Conservation (phyloP, 345 rosid genomes). For the Laguncularia racemosa region DNA sequence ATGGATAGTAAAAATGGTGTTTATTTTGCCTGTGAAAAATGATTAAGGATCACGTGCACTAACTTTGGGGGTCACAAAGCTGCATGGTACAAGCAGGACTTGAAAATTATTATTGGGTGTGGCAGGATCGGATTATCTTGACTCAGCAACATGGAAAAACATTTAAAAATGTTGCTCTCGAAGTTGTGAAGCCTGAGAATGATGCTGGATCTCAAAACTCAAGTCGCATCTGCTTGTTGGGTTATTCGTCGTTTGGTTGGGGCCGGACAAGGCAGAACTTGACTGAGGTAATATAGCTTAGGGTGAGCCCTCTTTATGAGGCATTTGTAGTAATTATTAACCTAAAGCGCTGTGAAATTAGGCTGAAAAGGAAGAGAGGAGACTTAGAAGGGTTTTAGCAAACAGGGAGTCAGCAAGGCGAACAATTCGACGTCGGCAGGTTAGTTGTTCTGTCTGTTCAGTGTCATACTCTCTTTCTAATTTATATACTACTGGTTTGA, state of each 20-base stretch:
- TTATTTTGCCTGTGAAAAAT: too few relatives aligned
- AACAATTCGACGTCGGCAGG: constrained; percentile 90
- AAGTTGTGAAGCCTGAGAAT: constrained; percentile 33
- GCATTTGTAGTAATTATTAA: too few relatives aligned
- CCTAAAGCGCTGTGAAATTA: constrained; percentile 14
- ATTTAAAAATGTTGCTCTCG: constrained; percentile 7
- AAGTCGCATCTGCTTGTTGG: constrained; percentile 19
- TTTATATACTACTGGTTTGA: background rate
- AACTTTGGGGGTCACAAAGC: constrained; percentile 10
- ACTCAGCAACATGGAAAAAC: constrained; percentile 19
- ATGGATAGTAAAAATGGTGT: too few relatives aligned
- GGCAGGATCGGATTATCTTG: constrained; percentile 39
- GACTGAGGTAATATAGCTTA: constrained; percentile 50
- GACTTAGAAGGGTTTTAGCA: constrained; percentile 73
- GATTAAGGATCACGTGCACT: background rate
- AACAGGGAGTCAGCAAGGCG: constrained; percentile 97
- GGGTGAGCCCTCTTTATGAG: too few relatives aligned
- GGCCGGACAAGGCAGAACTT: constrained; percentile 64
- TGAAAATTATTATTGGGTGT: constrained; percentile 30
- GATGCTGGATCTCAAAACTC: constrained; percentile 27
- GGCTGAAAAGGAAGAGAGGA: constrained; percentile 86
- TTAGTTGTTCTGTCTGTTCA: constrained; percentile 8
- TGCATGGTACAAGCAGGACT: constrained; percentile 23
- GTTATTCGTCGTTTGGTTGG: constrained; percentile 29
- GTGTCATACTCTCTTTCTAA: background rate